These are phyloP conservation scores for Lepidium africanum DNA, from an alignment of 345 rosid species.

Conservation along the genomic window DNA sequence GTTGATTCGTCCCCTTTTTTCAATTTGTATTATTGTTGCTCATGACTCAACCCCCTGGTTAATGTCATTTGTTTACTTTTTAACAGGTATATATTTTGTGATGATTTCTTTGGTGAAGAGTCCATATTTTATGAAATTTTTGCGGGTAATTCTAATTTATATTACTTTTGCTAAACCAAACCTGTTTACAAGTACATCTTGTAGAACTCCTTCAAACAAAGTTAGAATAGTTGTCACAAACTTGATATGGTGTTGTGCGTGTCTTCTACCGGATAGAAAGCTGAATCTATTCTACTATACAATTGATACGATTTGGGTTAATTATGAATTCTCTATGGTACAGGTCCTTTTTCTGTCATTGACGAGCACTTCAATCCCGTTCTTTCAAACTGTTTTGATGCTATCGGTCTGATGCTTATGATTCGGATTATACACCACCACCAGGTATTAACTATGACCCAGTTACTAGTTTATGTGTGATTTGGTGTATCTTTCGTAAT, in stretches of 20 bases:
- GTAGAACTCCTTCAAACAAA: background rate
- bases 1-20: conserved; percentile 19
- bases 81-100: conserved; percentile 87
- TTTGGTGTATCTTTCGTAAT: background rate
- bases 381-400: conserved; percentile 88
- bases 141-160: conserved; percentile 45
- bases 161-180: background rate
- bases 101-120: conserved; percentile 95
- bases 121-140: conserved; percentile 80
- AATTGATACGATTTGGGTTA: background rate
- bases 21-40: background rate
- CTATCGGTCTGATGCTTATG: conserved; percentile 97
- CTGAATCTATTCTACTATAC: background rate
- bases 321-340: background rate
- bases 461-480: background rate
- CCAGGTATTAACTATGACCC: conserved; percentile 50
- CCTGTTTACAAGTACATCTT: background rate
- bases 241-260: background rate
- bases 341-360: conserved; percentile 97
- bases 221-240: background rate
- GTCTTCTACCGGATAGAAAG: background rate
- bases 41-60: background rate
- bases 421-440: conserved; percentile 92
- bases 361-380: conserved; percentile 86
- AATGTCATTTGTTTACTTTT: conserved; percentile 11